These are phyloP conservation scores for Chrysosporium queenslandicum DNA, from an alignment of 2,329 filamentous ascomycete species.

Conservation along the genomic window DNA sequence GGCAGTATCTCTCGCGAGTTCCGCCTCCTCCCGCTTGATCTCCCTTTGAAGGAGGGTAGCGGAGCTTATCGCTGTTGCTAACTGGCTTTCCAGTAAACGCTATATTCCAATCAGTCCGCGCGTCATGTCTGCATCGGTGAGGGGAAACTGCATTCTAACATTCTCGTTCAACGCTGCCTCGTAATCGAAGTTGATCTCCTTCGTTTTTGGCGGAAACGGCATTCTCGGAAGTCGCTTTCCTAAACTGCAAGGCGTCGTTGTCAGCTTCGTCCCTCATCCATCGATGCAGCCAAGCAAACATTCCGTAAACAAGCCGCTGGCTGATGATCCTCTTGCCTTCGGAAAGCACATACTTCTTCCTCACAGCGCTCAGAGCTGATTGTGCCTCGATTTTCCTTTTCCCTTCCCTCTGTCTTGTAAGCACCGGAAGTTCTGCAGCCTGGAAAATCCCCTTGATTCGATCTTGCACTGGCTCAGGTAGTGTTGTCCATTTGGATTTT, in stretches of 20 bases:
- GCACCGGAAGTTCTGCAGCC: conserved; percentile 35
- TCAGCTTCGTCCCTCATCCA: background rate
- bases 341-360: conserved; percentile 28
- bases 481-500: conserved; percentile 38
- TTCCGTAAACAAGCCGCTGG: background rate
- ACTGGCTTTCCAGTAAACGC: conserved; percentile 31
- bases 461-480: conserved; percentile 35
- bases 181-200: conserved; percentile 37
- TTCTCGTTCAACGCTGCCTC: conserved; percentile 37
- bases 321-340: background rate
- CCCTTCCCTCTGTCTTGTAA: conserved; percentile 35
- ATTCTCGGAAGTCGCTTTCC: conserved; percentile 36
- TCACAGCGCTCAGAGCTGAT: conserved; percentile 32
- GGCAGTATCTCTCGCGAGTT: conserved; percentile 33
- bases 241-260: conserved; percentile 22
- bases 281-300: background rate
- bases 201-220: conserved; percentile 37
- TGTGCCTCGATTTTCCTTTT: conserved; percentile 36
- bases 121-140: background rate
- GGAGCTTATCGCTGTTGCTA: conserved; percentile 34
- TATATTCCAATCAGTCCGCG: conserved; percentile 17
- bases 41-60: conserved; percentile 34
- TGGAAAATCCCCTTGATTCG: conserved; percentile 36
- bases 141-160: conserved; percentile 23
- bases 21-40: conserved; percentile 35